Conservation (phyloP, 148 eudicot species). For the Talinum fruticosum region DNA sequence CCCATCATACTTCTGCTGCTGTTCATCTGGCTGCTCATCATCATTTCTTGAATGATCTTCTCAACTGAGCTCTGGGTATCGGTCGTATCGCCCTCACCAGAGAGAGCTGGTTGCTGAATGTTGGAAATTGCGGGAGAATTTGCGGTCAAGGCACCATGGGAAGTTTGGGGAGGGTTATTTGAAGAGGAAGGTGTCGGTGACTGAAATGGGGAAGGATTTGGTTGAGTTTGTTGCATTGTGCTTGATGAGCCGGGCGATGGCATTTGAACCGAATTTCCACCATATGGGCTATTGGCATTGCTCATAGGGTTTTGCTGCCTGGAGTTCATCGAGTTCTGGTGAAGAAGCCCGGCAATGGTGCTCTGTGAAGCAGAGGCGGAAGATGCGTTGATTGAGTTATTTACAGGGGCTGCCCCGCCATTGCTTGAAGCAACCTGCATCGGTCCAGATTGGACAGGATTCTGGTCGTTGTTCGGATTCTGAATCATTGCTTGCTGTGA, state of each 20-base stretch:
- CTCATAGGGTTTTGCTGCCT: slow-evolving; percentile 62
- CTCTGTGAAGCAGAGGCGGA: slow-evolving; percentile 55
- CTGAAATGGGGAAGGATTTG: slow-evolving; percentile 56
- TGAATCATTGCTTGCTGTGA: slow-evolving; percentile 45
- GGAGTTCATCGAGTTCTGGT: slow-evolving; percentile 78
- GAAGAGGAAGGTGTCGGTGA: slow-evolving; percentile 57
- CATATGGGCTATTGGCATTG: slow-evolving; percentile 46
- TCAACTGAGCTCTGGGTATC: slow-evolving; percentile 86
- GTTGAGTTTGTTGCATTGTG: slow-evolving; percentile 51
- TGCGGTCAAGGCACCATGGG: slow-evolving; percentile 40
- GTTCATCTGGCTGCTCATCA: slow-evolving; percentile 59
- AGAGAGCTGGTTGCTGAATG: slow-evolving; percentile 50
- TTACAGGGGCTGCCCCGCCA: slow-evolving; percentile 54
- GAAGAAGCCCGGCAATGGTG: slow-evolving; percentile 66
- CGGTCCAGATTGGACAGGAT: slow-evolving; percentile 41
- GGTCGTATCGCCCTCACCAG: slow-evolving; percentile 51
- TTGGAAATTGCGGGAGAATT: slow-evolving; percentile 54
- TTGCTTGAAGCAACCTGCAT: slow-evolving; percentile 52
- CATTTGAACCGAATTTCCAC: slow-evolving; percentile 51
- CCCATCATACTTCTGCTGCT: slow-evolving; percentile 53
- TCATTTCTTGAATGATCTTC: slow-evolving; percentile 82
- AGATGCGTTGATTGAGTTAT: slow-evolving; percentile 46
- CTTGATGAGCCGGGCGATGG: slow-evolving; percentile 63
- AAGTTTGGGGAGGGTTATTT: slow-evolving; percentile 47
- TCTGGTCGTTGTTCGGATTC: slow-evolving; percentile 50